Conservation (phyloP, 2,329 filamentous ascomycete genomes). For the Raffaelea albimanens region DNA sequence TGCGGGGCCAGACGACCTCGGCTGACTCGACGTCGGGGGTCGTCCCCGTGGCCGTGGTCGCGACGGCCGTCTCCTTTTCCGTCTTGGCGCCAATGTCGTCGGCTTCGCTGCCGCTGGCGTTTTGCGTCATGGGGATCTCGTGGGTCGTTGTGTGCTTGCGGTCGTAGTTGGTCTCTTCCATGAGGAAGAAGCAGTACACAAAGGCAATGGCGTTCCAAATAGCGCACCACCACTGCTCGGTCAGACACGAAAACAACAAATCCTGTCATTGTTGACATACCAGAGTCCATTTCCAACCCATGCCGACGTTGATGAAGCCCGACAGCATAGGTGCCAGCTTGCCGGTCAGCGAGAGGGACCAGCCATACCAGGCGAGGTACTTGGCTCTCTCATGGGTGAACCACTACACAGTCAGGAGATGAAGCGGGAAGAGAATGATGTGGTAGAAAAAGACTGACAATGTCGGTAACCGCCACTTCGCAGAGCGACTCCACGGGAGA, state of each 20-base stretch:
- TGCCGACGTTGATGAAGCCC: constrained; percentile 37
- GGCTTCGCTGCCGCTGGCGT: background rate
- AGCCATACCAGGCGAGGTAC: constrained; percentile 31
- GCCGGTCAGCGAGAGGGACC: constrained; percentile 31
- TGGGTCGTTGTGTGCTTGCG: constrained; percentile 1
- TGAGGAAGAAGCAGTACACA: constrained; percentile 36
- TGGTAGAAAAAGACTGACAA: constrained; percentile 3
- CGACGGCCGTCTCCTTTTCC: background rate
- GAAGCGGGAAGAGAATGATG: background rate
- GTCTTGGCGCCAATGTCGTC: background rate
- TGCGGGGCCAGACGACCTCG: constrained; percentile 17
- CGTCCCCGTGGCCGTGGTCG: background rate
- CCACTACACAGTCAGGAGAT: constrained; percentile 2
- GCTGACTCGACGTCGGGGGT: constrained; percentile 3
- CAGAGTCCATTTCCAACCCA: constrained; percentile 38
- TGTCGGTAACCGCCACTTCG: constrained; percentile 22
- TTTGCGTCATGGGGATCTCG: background rate
- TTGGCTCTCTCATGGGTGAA: constrained; percentile 19
- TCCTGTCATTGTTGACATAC: background rate
- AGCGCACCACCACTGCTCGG: constrained; percentile 13
- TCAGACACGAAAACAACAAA: background rate
- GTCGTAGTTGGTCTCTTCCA: constrained; percentile 44
- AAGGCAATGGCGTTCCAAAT: constrained; percentile 20
- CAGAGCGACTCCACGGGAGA: constrained; percentile 36
- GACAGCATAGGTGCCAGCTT: constrained; percentile 37